These are phyloP conservation scores for Alliaria petiolata DNA, from an alignment of 345 rosid species.

Conservation along the genomic window DNA sequence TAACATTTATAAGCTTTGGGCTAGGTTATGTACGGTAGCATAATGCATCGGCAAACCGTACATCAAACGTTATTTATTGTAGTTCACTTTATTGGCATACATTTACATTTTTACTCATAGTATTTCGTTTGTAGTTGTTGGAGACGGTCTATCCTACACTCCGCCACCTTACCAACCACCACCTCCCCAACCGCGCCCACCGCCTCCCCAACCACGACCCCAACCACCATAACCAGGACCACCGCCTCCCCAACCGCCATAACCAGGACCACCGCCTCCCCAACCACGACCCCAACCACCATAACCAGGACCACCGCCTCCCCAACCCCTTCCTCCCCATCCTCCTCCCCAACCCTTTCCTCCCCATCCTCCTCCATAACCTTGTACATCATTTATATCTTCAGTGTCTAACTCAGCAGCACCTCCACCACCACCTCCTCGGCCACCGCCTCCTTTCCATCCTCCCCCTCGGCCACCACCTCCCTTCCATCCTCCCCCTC, in stretches of 20 bases:
- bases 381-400: not conserved
- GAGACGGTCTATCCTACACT: not conserved
- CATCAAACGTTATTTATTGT: conserved; percentile 7
- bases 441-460: not conserved
- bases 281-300: too few relatives aligned
- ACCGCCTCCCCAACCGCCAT: not conserved
- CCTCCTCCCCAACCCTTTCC: not conserved
- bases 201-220: not conserved
- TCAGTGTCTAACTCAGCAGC: not conserved
- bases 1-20: not conserved
- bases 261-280: not conserved
- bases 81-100: not conserved
- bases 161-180: not conserved
- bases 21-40: not conserved
- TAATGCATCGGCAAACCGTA: not conserved
- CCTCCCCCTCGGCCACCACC: not conserved
- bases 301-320: too few relatives aligned
- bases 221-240: too few relatives aligned
- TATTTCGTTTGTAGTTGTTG: not conserved
- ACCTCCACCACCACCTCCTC: not conserved
- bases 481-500: not conserved
- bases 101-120: not conserved
- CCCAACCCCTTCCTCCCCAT: too few relatives aligned
- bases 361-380: not conserved
- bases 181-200: not conserved